A percentile compares a stretch with the other conserved stretches of the same genome.
Evolutionary conservation across 371 early-diverging fungal species (phyloP).

Genomic region (Mucor plumbeus): DNA sequence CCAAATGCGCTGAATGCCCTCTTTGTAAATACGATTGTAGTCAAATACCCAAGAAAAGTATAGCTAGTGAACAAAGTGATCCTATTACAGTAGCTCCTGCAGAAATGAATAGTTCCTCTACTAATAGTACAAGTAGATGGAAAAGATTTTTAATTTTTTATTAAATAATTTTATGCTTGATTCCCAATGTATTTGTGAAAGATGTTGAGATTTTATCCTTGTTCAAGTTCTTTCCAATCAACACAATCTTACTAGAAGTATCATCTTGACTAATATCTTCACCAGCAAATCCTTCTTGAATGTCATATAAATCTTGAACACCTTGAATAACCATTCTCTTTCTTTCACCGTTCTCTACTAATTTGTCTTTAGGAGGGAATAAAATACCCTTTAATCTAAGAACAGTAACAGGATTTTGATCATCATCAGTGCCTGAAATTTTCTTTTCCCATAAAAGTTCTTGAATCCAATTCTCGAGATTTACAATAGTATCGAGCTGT

Average conservation of each 20-base stretch:
- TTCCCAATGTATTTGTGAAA: conserved; percentile 36
- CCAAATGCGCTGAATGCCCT: conserved; percentile 15
- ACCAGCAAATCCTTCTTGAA: conserved; percentile 64
- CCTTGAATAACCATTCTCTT: conserved; percentile 80
- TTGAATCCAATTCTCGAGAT: conserved; percentile 90
- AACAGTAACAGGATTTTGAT: conserved; percentile 55
- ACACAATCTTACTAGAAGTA: conserved; percentile 64
- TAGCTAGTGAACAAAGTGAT: neutral
- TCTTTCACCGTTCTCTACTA: conserved; percentile 12
- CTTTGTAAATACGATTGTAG: conserved; percentile 19
- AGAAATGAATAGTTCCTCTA: neutral
- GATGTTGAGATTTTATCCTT: conserved; percentile 49
- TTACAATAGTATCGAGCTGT: conserved; percentile 40
- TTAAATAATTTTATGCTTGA: conserved; percentile 27
- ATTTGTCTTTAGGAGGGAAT: conserved; percentile 45
- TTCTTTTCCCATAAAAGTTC: conserved; percentile 86
- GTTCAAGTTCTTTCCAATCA: conserved; percentile 70
- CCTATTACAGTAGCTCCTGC: neutral
- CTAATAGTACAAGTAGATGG: neutral
- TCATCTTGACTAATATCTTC: conserved; percentile 38
- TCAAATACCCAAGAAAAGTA: neutral
- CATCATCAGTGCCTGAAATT: conserved; percentile 45
- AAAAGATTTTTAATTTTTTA: neutral
- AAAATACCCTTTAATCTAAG: conserved; percentile 88
- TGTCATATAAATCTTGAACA: conserved; percentile 92